A percentile compares a stretch with the other conserved stretches of the same genome.
phyloP scores from a whole-genome alignment of 2,329 filamentous ascomycete species.

The Didymella glomerata region DNA sequence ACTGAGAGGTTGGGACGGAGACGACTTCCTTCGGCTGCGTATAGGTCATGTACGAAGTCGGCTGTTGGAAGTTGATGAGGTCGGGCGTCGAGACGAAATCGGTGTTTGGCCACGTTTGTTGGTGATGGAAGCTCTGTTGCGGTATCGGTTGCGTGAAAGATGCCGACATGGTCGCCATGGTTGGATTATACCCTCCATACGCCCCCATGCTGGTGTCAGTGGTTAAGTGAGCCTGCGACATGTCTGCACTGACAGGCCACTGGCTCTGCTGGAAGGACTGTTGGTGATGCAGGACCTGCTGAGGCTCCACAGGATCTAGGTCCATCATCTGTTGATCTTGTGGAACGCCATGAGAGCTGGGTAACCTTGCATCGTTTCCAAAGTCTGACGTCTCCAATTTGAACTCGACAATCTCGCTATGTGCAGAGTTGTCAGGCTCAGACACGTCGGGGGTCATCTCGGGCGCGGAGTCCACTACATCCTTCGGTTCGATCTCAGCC shows the following conservation, averaged over 20 bases:
- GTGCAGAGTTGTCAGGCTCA: slow-evolving; percentile 37
- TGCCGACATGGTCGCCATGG: slow-evolving; percentile 43
- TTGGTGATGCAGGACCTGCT: slow-evolving; percentile 42
- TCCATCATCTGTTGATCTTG: slow-evolving; percentile 49
- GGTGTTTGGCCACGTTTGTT: slow-evolving; percentile 44
- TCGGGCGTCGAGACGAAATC: slow-evolving; percentile 49
- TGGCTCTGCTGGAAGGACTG: slow-evolving; percentile 40
- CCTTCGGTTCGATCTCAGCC: slow-evolving; percentile 50
- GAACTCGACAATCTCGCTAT: slow-evolving; percentile 48
- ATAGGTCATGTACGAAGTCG: slow-evolving; percentile 44
- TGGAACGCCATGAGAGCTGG: slow-evolving; percentile 43
- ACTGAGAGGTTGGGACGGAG: slow-evolving; percentile 46
- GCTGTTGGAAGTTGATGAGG: slow-evolving; percentile 46
- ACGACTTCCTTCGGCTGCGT: slow-evolving; percentile 44
- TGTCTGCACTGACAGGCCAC: slow-evolving; percentile 48
- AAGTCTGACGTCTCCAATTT: slow-evolving; percentile 48
- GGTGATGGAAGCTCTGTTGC: slow-evolving; percentile 43
- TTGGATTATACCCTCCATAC: slow-evolving; percentile 41
- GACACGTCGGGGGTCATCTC: slow-evolving; percentile 37
- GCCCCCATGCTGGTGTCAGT: slow-evolving; percentile 41
- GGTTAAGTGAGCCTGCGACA: slow-evolving; percentile 41
- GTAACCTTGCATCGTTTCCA: slow-evolving; percentile 35
- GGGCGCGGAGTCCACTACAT: slow-evolving; percentile 34
- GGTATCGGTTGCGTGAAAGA: slow-evolving; percentile 46
- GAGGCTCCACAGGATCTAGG: slow-evolving; percentile 45